Evolutionary conservation across 2,329 filamentous ascomycete genomes (phyloP), one percentile per base, ranked within the genome.

Genomic region (Furcasterigmium furcatum): DNA sequence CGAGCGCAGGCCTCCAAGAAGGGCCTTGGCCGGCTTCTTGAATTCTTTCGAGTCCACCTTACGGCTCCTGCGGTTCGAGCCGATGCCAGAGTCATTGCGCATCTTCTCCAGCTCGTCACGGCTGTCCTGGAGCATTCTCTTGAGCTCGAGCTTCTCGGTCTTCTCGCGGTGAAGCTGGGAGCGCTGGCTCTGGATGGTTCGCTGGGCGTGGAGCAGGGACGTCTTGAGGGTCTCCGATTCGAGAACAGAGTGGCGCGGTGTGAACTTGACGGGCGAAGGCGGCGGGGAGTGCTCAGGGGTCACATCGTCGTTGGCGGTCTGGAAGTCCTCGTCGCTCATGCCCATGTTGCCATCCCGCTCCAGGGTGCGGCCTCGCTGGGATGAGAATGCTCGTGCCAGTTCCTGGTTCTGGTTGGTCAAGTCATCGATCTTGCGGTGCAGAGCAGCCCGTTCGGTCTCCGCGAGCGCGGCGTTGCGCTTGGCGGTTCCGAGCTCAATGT

Each of bases 161-260:
- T 97, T 99, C 66, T 99, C 94, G 27, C 94, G 87, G 65, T 99
- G 92, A 39, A 97, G 88, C 58, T 91, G 95, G 64, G 87, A 91
- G 67, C 95, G 91, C 55, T 97, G 80, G 58, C 90, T 95, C 64
- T 97, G 92, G 48, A 99, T 96, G 70, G 95, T 96, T 47, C 92
- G 84, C 64, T 97, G 94, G 32, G 94, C 92, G 63, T 99, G 94
- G 55, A 91, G 86, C 22, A 97, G 77, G 21, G 92, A 96, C 44
- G 91, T 95, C 71, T 94, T 95, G 55, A 99, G 73, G 0, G 94
- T 99, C 70, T 99, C 94, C 0, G 90, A 87, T 66, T 99, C 94
- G n/a, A 99, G 78, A 67, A 90, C 85, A 30, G 88, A 85, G 65
- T 96, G 92, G 20, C 94, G 82, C 21, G 92, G 92, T 2, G 92